Percentiles rank a stretch among this genome's conserved stretches.
phyloP scores from a whole-genome alignment of 2,329 filamentous ascomycete genomes.

The Fusarium sarcochroum region DNA sequence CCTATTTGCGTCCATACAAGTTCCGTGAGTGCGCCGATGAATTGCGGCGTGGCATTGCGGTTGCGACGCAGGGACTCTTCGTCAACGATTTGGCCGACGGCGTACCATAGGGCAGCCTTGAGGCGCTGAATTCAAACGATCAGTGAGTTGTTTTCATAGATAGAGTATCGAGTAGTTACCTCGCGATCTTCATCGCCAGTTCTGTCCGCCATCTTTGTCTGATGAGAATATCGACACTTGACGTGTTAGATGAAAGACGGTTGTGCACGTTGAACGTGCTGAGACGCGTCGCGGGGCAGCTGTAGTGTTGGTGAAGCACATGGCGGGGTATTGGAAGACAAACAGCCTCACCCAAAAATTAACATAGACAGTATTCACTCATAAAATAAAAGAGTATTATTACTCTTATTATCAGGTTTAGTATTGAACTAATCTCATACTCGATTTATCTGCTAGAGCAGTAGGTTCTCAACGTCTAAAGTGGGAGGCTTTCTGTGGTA shows the following conservation, averaged over 20 bases:
- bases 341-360: background rate
- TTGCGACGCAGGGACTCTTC: slow-evolving; percentile 74
- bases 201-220: slow-evolving; percentile 52
- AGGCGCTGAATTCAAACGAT: slow-evolving; percentile 69
- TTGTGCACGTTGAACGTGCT: slow-evolving; percentile 17
- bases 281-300: slow-evolving; percentile 41
- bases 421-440: too few species aligned
- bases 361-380: background rate
- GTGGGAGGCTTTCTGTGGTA: too few species aligned
- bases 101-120: slow-evolving; percentile 88
- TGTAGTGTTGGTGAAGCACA: background rate
- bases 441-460: too few species aligned
- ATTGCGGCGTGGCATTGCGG: slow-evolving; percentile 91
- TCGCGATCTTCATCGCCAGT: slow-evolving; percentile 55
- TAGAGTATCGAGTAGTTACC: slow-evolving; percentile 42
- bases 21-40: slow-evolving; percentile 88
- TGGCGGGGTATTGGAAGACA: slow-evolving; percentile 19
- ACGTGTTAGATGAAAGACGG: slow-evolving; percentile 12
- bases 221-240: background rate
- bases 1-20: slow-evolving; percentile 90
- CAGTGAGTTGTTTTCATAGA: background rate
- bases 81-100: slow-evolving; percentile 89
- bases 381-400: background rate
- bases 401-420: too few species aligned
- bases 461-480: too few species aligned